Evolutionary conservation across 768 basidiomycete genomes (phyloP).

Genomic region (Jaapia argillacea): DNA sequence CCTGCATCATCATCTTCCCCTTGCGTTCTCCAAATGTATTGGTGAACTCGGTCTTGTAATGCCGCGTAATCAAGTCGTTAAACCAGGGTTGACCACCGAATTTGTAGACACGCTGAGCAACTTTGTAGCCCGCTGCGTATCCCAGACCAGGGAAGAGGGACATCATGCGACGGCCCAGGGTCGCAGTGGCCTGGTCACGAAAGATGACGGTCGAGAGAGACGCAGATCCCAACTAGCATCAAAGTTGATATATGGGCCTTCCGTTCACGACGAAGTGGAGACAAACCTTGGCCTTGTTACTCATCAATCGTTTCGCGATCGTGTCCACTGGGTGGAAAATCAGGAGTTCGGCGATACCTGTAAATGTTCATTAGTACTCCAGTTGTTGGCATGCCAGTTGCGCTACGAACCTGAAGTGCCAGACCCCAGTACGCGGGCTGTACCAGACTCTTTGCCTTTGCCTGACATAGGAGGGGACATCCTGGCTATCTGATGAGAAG

Average conservation of each 20-base stretch:
- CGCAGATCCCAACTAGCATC: slow-evolving; percentile 45
- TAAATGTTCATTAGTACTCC: background rate
- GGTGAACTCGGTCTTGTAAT: slow-evolving; percentile 77
- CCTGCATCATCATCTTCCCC: slow-evolving; percentile 94
- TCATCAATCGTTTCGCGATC: slow-evolving; percentile 97
- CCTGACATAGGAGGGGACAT: slow-evolving; percentile 41
- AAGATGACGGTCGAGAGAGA: slow-evolving; percentile 77
- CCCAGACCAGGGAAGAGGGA: slow-evolving; percentile 98
- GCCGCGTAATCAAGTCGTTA: slow-evolving; percentile 77
- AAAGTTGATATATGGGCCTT: background rate
- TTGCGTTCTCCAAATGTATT: slow-evolving; percentile 86
- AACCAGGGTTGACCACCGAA: slow-evolving; percentile 99
- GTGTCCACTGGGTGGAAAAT: slow-evolving; percentile 97
- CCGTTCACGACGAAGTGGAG: background rate
- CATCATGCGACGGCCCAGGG: slow-evolving; percentile 58
- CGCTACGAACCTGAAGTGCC: slow-evolving; percentile 75
- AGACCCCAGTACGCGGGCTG: slow-evolving; percentile 85
- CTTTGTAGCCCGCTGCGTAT: slow-evolving; percentile 97
- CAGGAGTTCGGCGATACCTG: slow-evolving; percentile 90
- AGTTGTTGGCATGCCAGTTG: background rate
- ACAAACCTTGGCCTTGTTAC: slow-evolving; percentile 78
- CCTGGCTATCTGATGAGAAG: too few species aligned
- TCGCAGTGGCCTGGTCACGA: slow-evolving; percentile 66
- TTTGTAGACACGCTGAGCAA: slow-evolving; percentile 91
- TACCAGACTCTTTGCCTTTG: slow-evolving; percentile 71